phyloP scores from a whole-genome alignment of 495 filamentous ascomycete genomes.

The Penicillium ucsense region DNA sequence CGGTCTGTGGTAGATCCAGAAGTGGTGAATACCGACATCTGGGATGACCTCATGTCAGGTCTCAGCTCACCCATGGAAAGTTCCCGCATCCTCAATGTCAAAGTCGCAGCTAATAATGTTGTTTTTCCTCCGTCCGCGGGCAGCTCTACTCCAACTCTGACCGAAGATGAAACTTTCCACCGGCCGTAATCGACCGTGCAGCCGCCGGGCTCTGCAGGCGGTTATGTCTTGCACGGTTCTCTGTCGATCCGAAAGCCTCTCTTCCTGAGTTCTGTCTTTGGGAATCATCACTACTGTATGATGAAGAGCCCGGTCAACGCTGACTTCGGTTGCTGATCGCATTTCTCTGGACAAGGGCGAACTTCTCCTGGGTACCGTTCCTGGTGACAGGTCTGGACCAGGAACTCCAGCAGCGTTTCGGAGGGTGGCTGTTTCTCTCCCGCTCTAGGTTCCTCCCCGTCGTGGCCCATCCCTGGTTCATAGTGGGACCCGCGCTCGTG shows the following conservation, averaged over 20 bases:
- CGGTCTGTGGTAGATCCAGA: no score
- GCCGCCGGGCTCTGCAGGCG: slow-evolving; percentile 13
- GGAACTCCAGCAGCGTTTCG: neutral
- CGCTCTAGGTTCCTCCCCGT: neutral
- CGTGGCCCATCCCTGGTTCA: slow-evolving; percentile 12
- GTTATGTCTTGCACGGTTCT: slow-evolving; percentile 13
- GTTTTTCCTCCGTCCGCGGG: no score
- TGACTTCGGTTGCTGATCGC: no score
- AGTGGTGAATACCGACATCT: no score
- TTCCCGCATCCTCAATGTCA: neutral
- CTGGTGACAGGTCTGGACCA: no score
- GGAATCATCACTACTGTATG: no score
- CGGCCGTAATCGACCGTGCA: slow-evolving; percentile 15
- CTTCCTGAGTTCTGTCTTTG: slow-evolving; percentile 1
- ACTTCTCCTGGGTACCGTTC: no score
- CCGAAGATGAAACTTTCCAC: neutral
- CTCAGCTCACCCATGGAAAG: no score
- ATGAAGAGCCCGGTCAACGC: no score
- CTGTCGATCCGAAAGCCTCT: slow-evolving; percentile 9
- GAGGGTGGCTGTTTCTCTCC: neutral
- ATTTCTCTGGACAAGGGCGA: no score
- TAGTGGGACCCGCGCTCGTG: slow-evolving; percentile 10
- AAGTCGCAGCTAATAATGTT: neutral
- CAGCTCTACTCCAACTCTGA: neutral
- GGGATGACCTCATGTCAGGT: no score